Evolutionary conservation across 345 rosid genomes (phyloP).

Genomic region (Schrenkiella parvula): DNA sequence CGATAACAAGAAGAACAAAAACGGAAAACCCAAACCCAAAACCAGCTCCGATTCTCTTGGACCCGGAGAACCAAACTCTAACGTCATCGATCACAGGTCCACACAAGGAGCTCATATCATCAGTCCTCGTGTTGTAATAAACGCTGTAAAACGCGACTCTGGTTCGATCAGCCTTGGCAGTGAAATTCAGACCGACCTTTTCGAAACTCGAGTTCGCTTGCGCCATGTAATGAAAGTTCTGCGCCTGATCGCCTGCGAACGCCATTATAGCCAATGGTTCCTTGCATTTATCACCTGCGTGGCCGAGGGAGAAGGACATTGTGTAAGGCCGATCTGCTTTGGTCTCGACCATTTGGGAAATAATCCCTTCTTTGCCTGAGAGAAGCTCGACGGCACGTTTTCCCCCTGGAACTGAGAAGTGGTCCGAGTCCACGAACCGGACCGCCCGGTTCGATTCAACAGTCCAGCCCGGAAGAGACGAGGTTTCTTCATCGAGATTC

Average conservation of each 20-base stretch:
- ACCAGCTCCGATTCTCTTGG: constrained; percentile 34
- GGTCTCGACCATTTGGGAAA: constrained; percentile 92
- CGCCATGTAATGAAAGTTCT: constrained; percentile 71
- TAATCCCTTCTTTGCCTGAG: constrained; percentile 96
- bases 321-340: constrained; percentile 47
- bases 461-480: constrained; percentile 91
- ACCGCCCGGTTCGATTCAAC: constrained; percentile 91
- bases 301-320: constrained; percentile 70
- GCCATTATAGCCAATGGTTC: constrained; percentile 88
- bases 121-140: constrained; percentile 87
- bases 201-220: constrained; percentile 72
- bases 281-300: constrained; percentile 87
- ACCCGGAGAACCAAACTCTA: constrained; percentile 68
- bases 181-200: constrained; percentile 58
- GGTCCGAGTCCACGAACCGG: constrained; percentile 81
- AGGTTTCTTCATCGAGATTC: constrained; percentile 78
- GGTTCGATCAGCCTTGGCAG: constrained; percentile 82
- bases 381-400: constrained; percentile 85
- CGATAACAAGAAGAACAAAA: constrained; percentile 23
- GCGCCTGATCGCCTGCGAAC: constrained; percentile 89
- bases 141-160: constrained; percentile 88
- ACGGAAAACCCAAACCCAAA: constrained; percentile 36
- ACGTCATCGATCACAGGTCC: constrained; percentile 97
- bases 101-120: constrained; percentile 94
- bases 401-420: constrained; percentile 74